Evolutionary conservation across 768 basidiomycete genomes (phyloP).

Genomic region (Hygrophoropsis aurantiaca): DNA sequence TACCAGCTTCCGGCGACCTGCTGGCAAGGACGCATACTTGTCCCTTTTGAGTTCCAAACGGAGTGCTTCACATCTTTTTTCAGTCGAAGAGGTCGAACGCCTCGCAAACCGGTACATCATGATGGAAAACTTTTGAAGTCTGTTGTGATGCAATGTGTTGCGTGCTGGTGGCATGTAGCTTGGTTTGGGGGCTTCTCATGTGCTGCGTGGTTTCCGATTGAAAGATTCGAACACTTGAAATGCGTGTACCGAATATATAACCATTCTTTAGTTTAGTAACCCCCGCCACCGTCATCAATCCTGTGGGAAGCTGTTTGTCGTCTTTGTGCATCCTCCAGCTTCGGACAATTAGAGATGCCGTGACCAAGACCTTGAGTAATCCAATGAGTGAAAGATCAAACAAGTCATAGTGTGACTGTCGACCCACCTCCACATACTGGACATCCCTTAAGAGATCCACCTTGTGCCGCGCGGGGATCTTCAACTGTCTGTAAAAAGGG

Average conservation of each 20-base stretch:
- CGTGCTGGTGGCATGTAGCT: too few species aligned
- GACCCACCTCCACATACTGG: slow-evolving; percentile 91
- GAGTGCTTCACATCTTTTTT: too few species aligned
- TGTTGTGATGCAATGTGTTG: too few species aligned
- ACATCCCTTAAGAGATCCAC: slow-evolving; percentile 81
- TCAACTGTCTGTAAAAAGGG: slow-evolving; percentile 89
- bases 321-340: slow-evolving; percentile 90
- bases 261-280: slow-evolving; percentile 29
- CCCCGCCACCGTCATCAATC: slow-evolving; percentile 61
- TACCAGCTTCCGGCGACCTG: slow-evolving; percentile 92
- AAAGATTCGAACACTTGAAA: too few species aligned
- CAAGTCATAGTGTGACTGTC: too few species aligned
- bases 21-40: slow-evolving; percentile 65
- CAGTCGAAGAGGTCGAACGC: too few species aligned
- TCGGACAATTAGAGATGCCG: slow-evolving; percentile 92
- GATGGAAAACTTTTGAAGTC: too few species aligned
- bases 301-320: slow-evolving; percentile 89
- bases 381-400: neutral
- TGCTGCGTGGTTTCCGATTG: too few species aligned
- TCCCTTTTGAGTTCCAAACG: too few species aligned
- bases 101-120: too few species aligned
- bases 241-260: too few species aligned
- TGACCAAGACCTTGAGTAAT: slow-evolving; percentile 96
- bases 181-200: too few species aligned
- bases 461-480: slow-evolving; percentile 82